These are phyloP conservation scores for Colletotrichum abscissum DNA, from an alignment of 2,329 filamentous ascomycete genomes.

Conservation along the genomic window DNA sequence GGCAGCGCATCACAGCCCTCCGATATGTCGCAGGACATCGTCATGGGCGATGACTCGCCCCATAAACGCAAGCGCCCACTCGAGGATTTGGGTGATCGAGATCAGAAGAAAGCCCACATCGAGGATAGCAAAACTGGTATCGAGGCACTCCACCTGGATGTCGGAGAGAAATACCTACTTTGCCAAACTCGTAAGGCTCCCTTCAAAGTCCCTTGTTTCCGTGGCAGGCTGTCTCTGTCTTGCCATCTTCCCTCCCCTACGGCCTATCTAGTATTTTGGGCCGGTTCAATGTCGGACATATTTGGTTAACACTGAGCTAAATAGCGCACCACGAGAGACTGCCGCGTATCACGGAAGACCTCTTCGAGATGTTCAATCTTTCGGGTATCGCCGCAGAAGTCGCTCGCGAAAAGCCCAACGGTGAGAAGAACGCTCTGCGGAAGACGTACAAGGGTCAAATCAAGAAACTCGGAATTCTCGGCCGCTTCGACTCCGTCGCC, in stretches of 20 bases:
- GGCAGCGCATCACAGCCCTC: conserved; percentile 59
- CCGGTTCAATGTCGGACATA: conserved; percentile 42
- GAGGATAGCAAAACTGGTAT: conserved; percentile 71
- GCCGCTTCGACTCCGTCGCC: conserved; percentile 68
- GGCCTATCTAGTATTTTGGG: conserved; percentile 26
- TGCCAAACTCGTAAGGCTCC: conserved; percentile 75
- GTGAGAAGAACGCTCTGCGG: conserved; percentile 74
- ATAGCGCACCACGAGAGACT: conserved; percentile 61
- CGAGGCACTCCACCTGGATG: conserved; percentile 73
- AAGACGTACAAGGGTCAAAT: conserved; percentile 78
- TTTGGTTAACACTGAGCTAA: conserved; percentile 58
- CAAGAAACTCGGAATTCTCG: conserved; percentile 70
- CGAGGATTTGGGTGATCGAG: conserved; percentile 66
- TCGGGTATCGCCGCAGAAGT: conserved; percentile 69
- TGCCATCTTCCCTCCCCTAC: background rate
- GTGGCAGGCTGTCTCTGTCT: conserved; percentile 34
- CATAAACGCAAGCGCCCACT: conserved; percentile 72
- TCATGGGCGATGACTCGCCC: conserved; percentile 63
- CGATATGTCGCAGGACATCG: conserved; percentile 54
- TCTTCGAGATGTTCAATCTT: conserved; percentile 69
- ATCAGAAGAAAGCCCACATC: conserved; percentile 71
- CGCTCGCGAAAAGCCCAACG: conserved; percentile 72
- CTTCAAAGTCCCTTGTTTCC: conserved; percentile 46
- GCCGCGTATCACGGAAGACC: conserved; percentile 64
- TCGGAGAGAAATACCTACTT: conserved; percentile 75